phyloP scores from a whole-genome alignment of 148 eudicot genomes.

The Vaccinium darrowii region DNA sequence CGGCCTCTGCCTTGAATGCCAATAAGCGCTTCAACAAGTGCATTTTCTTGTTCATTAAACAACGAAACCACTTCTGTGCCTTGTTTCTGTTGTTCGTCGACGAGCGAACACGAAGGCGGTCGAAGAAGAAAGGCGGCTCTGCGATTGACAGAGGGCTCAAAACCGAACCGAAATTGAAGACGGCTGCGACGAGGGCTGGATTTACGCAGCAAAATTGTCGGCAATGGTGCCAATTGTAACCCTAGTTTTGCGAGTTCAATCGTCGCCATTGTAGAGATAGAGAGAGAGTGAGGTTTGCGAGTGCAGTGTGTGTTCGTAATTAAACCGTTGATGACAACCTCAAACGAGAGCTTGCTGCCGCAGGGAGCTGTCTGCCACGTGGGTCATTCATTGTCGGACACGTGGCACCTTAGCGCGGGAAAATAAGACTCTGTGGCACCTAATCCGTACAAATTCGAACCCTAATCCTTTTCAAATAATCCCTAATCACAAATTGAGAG shows the following conservation, averaged over 20 bases:
- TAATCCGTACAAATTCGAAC: no score
- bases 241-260: conserved; percentile 13
- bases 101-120: conserved; percentile 19
- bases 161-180: neutral
- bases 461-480: no score
- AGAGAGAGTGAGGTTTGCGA: neutral
- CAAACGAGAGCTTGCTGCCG: neutral
- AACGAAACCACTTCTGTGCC: conserved; percentile 12
- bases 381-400: neutral
- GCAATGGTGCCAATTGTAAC: conserved; percentile 11
- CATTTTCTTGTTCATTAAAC: conserved; percentile 59
- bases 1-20: conserved; percentile 96
- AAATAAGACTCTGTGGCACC: no score
- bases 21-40: conserved; percentile 64
- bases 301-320: neutral
- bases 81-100: conserved; percentile 23
- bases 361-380: neutral
- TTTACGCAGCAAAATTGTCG: neutral
- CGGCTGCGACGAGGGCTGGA: neutral
- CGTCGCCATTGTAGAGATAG: conserved; percentile 9
- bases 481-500: no score
- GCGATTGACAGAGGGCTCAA: neutral
- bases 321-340: conserved; percentile 6
- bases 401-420: neutral
- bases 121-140: conserved; percentile 9